A percentile compares a stretch with the other conserved stretches of the same genome.
phyloP scores from a whole-genome alignment of 768 basidiomycete genomes.

The Boletus rufocinnamomeus region DNA sequence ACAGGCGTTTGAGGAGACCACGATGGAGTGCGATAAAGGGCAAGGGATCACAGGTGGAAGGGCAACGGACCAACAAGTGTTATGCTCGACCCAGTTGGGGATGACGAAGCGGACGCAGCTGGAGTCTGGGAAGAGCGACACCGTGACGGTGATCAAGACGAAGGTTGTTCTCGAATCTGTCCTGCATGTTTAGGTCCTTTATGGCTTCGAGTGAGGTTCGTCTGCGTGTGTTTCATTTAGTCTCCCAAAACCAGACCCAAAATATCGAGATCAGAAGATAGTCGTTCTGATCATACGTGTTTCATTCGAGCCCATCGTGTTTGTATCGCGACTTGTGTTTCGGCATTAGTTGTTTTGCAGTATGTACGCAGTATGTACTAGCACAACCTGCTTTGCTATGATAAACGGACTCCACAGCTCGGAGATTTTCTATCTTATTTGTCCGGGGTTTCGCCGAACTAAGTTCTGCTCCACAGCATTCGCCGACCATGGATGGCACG shows the following conservation, averaged over 20 bases:
- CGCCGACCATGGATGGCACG: no score
- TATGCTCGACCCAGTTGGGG: conserved; percentile 17
- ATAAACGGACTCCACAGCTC: no score
- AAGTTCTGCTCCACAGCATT: no score
- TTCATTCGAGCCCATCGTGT: background rate
- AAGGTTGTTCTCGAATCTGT: conserved; percentile 20
- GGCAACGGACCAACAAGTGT: conserved; percentile 4
- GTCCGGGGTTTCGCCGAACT: no score
- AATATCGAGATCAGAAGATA: no score
- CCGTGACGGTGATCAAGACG: conserved; percentile 4
- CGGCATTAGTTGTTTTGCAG: no score
- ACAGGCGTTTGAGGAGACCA: conserved; percentile 3
- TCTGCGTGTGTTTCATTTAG: no score
- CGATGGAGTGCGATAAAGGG: conserved; percentile 10
- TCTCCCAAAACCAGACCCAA: no score
- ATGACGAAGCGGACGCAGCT: conserved; percentile 12
- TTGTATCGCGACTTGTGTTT: background rate
- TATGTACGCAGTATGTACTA: no score
- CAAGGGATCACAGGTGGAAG: background rate
- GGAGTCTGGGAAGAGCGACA: background rate
- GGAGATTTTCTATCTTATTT: no score
- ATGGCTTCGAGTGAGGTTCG: background rate
- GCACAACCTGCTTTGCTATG: no score
- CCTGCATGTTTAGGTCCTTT: background rate
- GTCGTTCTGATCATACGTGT: no score